Evolutionary conservation across 2,329 filamentous ascomycete genomes (phyloP), one percentile per base, ranked within the genome.

Genomic region (Arthrobotrys musiformis): DNA sequence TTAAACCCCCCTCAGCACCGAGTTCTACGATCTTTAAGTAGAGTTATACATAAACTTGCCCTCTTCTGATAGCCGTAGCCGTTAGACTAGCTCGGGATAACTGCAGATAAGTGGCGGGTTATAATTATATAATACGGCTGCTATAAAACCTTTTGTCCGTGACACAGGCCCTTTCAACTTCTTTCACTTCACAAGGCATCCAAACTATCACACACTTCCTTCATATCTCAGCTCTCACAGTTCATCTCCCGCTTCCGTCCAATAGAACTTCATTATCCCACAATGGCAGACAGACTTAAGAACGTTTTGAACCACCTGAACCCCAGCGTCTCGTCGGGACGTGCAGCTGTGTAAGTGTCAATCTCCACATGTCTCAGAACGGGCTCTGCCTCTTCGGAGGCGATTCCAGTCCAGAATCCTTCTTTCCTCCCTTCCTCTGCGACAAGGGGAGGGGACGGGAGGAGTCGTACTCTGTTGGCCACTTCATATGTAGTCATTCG

Each of bases 241-340:
- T 66, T 70, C 56, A 70, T 70, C 64, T 76, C 72, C 48, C 58
- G 1, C 9, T 24, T 62, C n/a, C 64, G 15, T 68, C 72, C 72
- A 76, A 76, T 76, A 70, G 48, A 42, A 70, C 44, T 60, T 30
- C 74, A 61, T 26, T 15, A 24, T 70, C 15, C n/a, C 84, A 87
- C 81, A 81, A 95, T 94, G 92, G 91, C 93, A 79, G 93, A 97
- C 86, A 90, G 94, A 85, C 90, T 98, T 81, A 91, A 89, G 82
- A 94, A 92, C 80, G 92, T 98, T 82, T 88, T 97, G 81, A 93
- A 91, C 85, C 94, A 98, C 84, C 87, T 97, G 83, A 87, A 91
- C 75, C 92, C 93, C 61, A 89, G 88, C 62, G 68, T 72, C 80
- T 90, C 90, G 81, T 90, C 89, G 81, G 90, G 89, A 58, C 84